These are phyloP conservation scores for Helotiales sp. DNA, from an alignment of 2,329 filamentous ascomycete genomes.

Conservation along the genomic window DNA sequence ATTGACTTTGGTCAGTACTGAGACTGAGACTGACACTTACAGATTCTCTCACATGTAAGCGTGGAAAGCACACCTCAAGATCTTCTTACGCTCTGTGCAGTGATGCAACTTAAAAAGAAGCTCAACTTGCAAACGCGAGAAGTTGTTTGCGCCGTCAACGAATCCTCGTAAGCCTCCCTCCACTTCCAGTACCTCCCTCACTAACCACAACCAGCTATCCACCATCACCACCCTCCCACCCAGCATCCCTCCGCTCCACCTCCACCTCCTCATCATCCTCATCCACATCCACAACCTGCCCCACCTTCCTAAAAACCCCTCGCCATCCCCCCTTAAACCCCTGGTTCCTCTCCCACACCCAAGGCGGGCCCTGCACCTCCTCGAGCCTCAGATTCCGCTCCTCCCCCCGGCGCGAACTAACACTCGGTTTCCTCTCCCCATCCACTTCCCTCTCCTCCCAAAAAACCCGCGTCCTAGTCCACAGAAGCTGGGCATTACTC, in stretches of 20 bases:
- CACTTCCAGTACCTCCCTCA: not conserved
- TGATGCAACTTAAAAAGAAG: constrained; percentile 14
- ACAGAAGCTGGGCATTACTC: constrained; percentile 16
- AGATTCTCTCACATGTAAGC: constrained; percentile 15
- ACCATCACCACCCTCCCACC: not conserved
- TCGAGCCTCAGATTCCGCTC: constrained; percentile 4
- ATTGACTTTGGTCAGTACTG: not conserved
- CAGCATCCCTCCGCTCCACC: not conserved
- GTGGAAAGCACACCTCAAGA: constrained; percentile 16
- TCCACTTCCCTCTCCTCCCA: not conserved
- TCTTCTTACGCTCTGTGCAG: constrained; percentile 16
- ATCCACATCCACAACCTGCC: not conserved
- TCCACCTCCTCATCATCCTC: not conserved
- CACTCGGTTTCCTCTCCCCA: constrained; percentile 2
- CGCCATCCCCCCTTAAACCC: constrained; percentile 3
- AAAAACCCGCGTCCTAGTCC: constrained; percentile 11
- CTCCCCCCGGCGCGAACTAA: constrained; percentile 13
- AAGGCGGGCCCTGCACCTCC: not conserved
- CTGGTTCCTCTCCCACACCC: constrained; percentile 10
- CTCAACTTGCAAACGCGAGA: constrained; percentile 14
- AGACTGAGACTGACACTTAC: not conserved
- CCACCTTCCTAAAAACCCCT: not conserved
- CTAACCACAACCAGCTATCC: not conserved
- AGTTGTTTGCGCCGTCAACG: constrained; percentile 1
- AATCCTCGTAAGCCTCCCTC: constrained; percentile 2